These are phyloP conservation scores for Lophiostoma macrostomum DNA, from an alignment of 495 filamentous ascomycete genomes.

Conservation along the genomic window DNA sequence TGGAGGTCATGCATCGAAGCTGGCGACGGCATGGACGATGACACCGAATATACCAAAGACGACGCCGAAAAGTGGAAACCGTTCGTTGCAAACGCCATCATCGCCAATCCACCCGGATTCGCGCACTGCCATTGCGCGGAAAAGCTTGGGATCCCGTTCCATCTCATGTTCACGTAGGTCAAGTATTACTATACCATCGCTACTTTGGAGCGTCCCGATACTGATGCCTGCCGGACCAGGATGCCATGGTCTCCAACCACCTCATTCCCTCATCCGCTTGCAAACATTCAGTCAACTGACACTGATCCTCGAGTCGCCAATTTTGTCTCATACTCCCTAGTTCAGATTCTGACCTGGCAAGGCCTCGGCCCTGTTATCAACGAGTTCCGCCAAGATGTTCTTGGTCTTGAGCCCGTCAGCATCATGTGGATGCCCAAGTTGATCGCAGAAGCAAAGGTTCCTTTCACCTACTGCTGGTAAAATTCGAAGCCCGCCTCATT, in stretches of 20 bases:
- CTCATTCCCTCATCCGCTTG: conserved; percentile 69
- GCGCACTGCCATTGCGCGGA: conserved; percentile 81
- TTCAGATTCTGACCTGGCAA: conserved; percentile 81
- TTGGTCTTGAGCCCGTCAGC: conserved; percentile 65
- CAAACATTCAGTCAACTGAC: conserved; percentile 63
- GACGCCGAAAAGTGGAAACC: conserved; percentile 26
- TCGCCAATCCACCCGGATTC: conserved; percentile 81
- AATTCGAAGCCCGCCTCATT: not conserved
- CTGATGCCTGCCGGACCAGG: too few relatives aligned
- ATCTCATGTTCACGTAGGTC: conserved; percentile 74
- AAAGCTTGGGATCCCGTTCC: conserved; percentile 71
- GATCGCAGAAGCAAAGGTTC: conserved; percentile 61
- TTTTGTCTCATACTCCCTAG: conserved; percentile 68
- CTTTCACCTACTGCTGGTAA: conserved; percentile 75
- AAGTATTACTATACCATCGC: conserved; percentile 1
- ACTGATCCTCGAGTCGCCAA: conserved; percentile 60
- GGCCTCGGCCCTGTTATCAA: conserved; percentile 76
- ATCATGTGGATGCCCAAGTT: conserved; percentile 65
- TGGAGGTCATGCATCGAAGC: conserved; percentile 73
- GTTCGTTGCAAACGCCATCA: conserved; percentile 78
- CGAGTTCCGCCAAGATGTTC: conserved; percentile 61
- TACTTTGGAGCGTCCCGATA: too few relatives aligned
- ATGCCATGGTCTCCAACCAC: conserved; percentile 67
- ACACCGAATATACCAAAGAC: not conserved
- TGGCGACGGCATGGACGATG: conserved; percentile 53